phyloP scores from a whole-genome alignment of 2,329 filamentous ascomycete species.

The Phaeophleospora eucalypticola region DNA sequence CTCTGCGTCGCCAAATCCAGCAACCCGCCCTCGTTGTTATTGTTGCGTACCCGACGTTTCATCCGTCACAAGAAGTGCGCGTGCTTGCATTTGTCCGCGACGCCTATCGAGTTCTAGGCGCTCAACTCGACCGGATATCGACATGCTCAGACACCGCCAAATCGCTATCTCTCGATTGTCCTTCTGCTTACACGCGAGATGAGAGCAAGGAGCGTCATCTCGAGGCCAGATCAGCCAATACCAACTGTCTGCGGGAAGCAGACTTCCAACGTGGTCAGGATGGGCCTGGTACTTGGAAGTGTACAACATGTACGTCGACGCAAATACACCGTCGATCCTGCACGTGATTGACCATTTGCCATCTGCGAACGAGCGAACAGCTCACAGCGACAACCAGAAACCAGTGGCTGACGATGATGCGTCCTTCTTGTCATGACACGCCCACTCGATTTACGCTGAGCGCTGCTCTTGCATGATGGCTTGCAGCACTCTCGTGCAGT shows the following conservation, averaged over 20 bases:
- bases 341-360: background rate
- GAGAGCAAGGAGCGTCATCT: background rate
- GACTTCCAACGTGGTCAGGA: background rate
- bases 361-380: background rate
- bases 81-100: background rate
- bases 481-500: too few species aligned
- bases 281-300: background rate
- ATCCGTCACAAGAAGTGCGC: too few species aligned
- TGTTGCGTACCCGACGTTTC: too few species aligned
- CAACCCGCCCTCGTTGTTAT: too few species aligned
- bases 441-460: too few species aligned
- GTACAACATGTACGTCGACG: background rate
- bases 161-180: background rate
- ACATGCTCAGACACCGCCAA: background rate
- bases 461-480: too few species aligned
- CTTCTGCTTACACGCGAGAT: background rate
- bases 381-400: background rate
- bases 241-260: too few species aligned
- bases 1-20: too few species aligned
- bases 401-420: too few species aligned
- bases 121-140: background rate
- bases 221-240: background rate
- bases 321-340: background rate
- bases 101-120: background rate
- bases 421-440: too few species aligned